Evolutionary conservation across 495 filamentous ascomycete species (phyloP).

Genomic region (Penicillium salamii): DNA sequence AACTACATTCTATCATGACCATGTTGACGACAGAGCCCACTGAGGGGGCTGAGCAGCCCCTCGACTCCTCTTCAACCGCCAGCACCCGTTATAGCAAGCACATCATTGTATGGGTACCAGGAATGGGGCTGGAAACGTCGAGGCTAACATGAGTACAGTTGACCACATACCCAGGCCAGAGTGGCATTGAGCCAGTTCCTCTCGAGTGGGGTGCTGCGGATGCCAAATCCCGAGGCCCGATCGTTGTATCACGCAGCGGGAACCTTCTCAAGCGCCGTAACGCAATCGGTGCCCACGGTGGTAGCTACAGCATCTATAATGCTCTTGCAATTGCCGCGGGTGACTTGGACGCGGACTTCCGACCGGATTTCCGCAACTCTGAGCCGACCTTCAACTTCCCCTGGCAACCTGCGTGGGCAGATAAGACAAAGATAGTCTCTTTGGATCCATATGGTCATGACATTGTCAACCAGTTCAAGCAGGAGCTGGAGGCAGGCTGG

Average conservation of each 20-base stretch:
- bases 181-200: conserved; percentile 84
- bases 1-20: neutral
- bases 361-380: conserved; percentile 91
- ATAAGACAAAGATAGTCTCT: conserved; percentile 92
- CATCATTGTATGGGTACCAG: conserved; percentile 35
- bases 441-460: conserved; percentile 96
- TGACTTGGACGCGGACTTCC: conserved; percentile 79
- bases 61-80: conserved; percentile 23
- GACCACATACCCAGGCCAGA: conserved; percentile 92
- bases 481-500: conserved; percentile 62
- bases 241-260: conserved; percentile 78
- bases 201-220: conserved; percentile 87
- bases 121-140: neutral
- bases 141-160: conserved; percentile 30
- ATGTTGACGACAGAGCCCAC: conserved; percentile 23
- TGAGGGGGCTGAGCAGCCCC: conserved; percentile 10
- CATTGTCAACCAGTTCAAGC: conserved; percentile 40
- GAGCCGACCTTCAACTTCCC: conserved; percentile 87
- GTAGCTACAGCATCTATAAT: conserved; percentile 97
- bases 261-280: conserved; percentile 83
- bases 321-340: conserved; percentile 90
- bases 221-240: conserved; percentile 72
- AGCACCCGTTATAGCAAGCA: conserved; percentile 40
- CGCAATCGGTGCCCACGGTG: conserved; percentile 86
- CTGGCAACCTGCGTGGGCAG: conserved; percentile 83